A percentile compares a stretch with the other conserved stretches of the same genome.
Conservation (phyloP, 148 eudicot genomes). For the Camellia granthamiana region DNA sequence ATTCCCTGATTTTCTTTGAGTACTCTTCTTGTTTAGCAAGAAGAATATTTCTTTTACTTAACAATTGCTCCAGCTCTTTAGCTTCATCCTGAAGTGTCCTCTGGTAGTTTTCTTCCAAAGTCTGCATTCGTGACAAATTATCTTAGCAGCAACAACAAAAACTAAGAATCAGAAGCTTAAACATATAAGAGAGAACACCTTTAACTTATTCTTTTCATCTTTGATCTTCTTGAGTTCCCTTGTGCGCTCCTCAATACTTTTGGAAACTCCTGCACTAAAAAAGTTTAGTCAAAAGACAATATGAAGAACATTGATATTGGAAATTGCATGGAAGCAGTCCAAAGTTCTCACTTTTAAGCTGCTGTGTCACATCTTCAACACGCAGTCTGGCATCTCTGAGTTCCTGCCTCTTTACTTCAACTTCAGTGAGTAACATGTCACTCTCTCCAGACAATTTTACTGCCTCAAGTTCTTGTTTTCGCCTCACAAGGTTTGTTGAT, state of each 20-base stretch:
- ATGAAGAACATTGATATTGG: background rate
- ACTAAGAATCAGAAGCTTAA: conserved; percentile 10
- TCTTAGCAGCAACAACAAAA: conserved; percentile 18
- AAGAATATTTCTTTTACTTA: conserved; percentile 73
- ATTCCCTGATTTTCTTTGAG: conserved; percentile 91
- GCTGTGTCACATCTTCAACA: conserved; percentile 57
- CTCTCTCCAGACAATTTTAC: conserved; percentile 56
- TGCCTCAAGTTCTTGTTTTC: conserved; percentile 84
- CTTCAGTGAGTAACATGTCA: conserved; percentile 56
- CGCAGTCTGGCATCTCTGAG: conserved; percentile 59
- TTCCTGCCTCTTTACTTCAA: conserved; percentile 70
- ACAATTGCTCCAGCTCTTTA: conserved; percentile 78
- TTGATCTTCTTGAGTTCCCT: conserved; percentile 61
- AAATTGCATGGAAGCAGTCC: background rate
- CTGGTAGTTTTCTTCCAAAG: conserved; percentile 67
- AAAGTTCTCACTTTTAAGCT: conserved; percentile 59
- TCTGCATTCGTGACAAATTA: conserved; percentile 41
- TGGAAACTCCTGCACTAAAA: conserved; percentile 53
- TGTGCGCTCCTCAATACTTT: conserved; percentile 48
- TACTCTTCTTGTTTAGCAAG: conserved; percentile 90
- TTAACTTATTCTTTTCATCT: conserved; percentile 63
- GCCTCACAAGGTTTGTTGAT: conserved; percentile 80
- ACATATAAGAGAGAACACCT: conserved; percentile 42
- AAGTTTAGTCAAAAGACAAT: background rate
- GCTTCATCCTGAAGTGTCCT: conserved; percentile 76